These are phyloP conservation scores for Mucor lusitanicus DNA, from an alignment of 371 early-diverging fungal genomes.

Conservation along the genomic window DNA sequence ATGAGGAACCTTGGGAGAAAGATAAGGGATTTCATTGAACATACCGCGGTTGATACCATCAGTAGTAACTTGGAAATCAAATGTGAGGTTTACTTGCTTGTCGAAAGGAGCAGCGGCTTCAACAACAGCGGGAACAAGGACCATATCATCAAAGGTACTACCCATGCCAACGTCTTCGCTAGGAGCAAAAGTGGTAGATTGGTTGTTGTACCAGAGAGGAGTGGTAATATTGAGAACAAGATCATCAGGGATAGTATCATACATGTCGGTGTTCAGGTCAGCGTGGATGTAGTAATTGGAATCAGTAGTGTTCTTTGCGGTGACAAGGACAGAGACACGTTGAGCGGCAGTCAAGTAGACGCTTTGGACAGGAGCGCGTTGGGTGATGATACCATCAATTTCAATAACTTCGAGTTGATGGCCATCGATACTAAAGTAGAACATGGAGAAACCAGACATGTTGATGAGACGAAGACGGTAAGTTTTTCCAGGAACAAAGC, in stretches of 20 bases:
- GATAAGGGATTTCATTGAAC: constrained; percentile 80
- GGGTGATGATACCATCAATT: constrained; percentile 73
- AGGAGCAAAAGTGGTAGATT: constrained; percentile 36
- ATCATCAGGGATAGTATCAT: constrained; percentile 61
- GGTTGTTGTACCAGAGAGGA: constrained; percentile 55
- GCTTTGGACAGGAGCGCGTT: constrained; percentile 55
- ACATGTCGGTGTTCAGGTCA: constrained; percentile 78
- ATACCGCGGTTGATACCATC: constrained; percentile 82
- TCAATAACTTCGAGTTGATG: constrained; percentile 82
- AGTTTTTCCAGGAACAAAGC: constrained; percentile 73
- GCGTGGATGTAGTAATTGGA: constrained; percentile 73
- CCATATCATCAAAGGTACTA: constrained; percentile 53
- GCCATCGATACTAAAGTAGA: constrained; percentile 76
- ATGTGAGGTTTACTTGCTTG: constrained; percentile 57
- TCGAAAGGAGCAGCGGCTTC: constrained; percentile 46
- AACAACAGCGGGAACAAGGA: constrained; percentile 41
- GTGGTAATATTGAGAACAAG: constrained; percentile 53
- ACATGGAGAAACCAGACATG: constrained; percentile 75
- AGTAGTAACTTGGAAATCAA: constrained; percentile 63
- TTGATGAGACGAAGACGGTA: constrained; percentile 85
- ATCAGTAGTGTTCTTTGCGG: constrained; percentile 64
- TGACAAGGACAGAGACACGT: constrained; percentile 72
- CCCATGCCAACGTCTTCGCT: constrained; percentile 35
- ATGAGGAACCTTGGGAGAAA: constrained; percentile 67
- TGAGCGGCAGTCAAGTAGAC: constrained; percentile 70